A percentile compares a stretch with the other conserved stretches of the same genome.
Conservation (phyloP, 768 basidiomycete species). For the Termitomyces bulborhizus region DNA sequence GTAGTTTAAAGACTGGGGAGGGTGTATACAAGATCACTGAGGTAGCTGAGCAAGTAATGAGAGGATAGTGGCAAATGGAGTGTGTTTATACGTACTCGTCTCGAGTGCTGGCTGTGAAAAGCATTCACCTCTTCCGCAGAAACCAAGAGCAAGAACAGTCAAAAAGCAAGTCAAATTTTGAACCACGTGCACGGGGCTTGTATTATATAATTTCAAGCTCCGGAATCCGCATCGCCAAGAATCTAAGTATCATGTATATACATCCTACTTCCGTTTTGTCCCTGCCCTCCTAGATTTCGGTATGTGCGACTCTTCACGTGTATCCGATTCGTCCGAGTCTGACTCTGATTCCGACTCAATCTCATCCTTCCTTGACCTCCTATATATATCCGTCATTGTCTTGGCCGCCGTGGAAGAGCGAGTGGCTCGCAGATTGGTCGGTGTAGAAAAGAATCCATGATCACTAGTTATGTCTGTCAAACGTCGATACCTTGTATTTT, state of each 20-base stretch:
- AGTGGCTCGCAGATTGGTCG: constrained; percentile 25
- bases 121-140: constrained; percentile 45
- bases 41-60: constrained; percentile 52
- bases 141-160: constrained; percentile 1
- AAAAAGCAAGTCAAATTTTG: constrained; percentile 5
- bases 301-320: constrained; percentile 46
- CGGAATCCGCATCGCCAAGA: not conserved
- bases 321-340: constrained; percentile 38
- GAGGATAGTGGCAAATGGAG: constrained; percentile 6
- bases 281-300: constrained; percentile 55
- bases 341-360: constrained; percentile 34
- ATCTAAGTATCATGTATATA: not conserved
- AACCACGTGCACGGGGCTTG: constrained; percentile 5
- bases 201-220: constrained; percentile 43
- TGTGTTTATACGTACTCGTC: constrained; percentile 62
- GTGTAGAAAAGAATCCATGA: constrained; percentile 22
- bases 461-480: constrained; percentile 52
- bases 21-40: constrained; percentile 88
- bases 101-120: constrained; percentile 80
- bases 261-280: constrained; percentile 9
- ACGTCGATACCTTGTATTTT: constrained; percentile 30
- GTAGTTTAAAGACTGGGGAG: constrained; percentile 37
- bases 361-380: constrained; percentile 26
- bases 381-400: constrained; percentile 31
- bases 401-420: constrained; percentile 19